phyloP scores from a whole-genome alignment of 1,284 basidiomycete species.

The Irpex rosettiformis region DNA sequence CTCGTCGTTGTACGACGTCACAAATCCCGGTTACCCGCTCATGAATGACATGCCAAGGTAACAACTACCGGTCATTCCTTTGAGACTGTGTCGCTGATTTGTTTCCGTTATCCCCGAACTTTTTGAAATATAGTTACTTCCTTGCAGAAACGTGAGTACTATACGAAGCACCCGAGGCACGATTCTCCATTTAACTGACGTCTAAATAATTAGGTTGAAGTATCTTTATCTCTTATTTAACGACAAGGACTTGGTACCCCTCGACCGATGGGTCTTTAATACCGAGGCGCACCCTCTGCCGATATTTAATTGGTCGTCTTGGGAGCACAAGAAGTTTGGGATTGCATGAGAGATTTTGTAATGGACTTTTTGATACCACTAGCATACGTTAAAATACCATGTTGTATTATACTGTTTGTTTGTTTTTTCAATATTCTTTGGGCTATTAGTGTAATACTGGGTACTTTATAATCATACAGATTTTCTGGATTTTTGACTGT shows the following conservation, averaged over 20 bases:
- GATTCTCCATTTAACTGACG: constrained; percentile 54
- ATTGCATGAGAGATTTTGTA: neutral
- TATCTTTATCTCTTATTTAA: constrained; percentile 62
- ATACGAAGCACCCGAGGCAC: constrained; percentile 32
- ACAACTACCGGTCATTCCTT: neutral
- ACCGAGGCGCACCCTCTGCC: constrained; percentile 82
- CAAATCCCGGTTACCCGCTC: constrained; percentile 30
- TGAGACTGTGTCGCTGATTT: neutral
- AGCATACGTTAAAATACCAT: too few relatives aligned
- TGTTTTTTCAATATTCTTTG: too few relatives aligned
- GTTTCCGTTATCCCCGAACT: neutral
- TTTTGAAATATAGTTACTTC: constrained; percentile 47
- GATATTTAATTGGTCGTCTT: constrained; percentile 60
- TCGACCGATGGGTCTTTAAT: constrained; percentile 79
- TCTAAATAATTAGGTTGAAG: constrained; percentile 64
- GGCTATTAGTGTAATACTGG: too few relatives aligned
- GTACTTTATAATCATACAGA: too few relatives aligned
- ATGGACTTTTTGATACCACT: neutral
- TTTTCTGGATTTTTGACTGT: neutral
- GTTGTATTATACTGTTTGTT: too few relatives aligned
- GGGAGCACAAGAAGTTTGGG: constrained; percentile 17
- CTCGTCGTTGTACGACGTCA: constrained; percentile 48
- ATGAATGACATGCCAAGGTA: constrained; percentile 69
- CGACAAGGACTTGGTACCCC: constrained; percentile 52
- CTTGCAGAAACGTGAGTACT: constrained; percentile 65